phyloP scores from a whole-genome alignment of 768 basidiomycete species.

The Tricholoma sp. region DNA sequence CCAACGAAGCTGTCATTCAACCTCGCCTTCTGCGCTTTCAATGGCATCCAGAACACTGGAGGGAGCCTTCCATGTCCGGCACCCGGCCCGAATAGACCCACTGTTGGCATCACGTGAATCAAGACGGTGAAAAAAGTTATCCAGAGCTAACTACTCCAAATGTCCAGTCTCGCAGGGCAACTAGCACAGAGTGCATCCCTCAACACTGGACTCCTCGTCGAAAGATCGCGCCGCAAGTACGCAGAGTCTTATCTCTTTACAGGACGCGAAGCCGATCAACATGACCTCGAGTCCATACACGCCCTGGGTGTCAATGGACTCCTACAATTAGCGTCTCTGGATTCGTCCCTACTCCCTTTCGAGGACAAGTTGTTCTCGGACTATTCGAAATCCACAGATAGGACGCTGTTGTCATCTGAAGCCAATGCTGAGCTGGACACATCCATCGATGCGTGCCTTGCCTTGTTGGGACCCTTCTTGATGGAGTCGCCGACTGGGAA shows the following conservation, averaged over 20 bases:
- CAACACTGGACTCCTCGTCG: slow-evolving; percentile 68
- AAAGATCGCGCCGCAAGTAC: slow-evolving; percentile 56
- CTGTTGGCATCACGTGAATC: no score
- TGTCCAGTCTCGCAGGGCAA: slow-evolving; percentile 80
- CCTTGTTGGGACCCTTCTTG: slow-evolving; percentile 73
- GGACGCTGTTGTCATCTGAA: slow-evolving; percentile 67
- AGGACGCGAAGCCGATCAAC: slow-evolving; percentile 71
- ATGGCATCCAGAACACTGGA: no score
- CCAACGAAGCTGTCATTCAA: no score
- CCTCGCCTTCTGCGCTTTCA: no score
- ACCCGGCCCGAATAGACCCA: no score
- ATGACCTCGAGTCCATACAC: slow-evolving; percentile 85
- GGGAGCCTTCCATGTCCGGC: no score
- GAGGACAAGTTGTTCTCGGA: slow-evolving; percentile 81
- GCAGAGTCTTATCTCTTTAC: slow-evolving; percentile 87
- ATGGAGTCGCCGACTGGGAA: slow-evolving; percentile 78
- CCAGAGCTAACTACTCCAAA: no score
- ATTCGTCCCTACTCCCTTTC: slow-evolving; percentile 51
- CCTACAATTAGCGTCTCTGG: slow-evolving; percentile 60
- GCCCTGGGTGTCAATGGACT: slow-evolving; percentile 79
- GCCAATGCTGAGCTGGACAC: slow-evolving; percentile 60
- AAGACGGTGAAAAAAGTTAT: no score
- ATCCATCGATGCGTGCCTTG: slow-evolving; percentile 56
- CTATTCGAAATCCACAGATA: slow-evolving; percentile 64
- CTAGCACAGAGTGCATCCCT: slow-evolving; percentile 75